Conservation (phyloP, 306 rosid species). For the Vachellia pachyceras region DNA sequence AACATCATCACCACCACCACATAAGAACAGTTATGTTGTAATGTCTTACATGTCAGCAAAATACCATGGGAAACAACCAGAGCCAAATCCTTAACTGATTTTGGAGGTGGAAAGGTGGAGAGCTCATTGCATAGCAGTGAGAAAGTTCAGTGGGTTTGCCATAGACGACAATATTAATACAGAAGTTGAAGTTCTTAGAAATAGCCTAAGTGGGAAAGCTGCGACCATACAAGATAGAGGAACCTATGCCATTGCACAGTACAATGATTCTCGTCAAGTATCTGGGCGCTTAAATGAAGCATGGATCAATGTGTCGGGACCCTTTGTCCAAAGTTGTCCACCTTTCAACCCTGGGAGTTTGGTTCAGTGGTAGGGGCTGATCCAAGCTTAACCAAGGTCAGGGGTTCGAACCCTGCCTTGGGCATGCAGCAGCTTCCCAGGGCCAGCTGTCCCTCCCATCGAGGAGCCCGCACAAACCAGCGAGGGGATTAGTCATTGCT, state of each 20-base stretch:
- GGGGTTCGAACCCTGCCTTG: too few relatives aligned
- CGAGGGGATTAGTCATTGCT: too few relatives aligned
- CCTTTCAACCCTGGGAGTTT: too few relatives aligned
- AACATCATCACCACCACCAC: slow-evolving; percentile 39
- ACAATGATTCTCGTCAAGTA: slow-evolving; percentile 54
- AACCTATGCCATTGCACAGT: slow-evolving; percentile 66
- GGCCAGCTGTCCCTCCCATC: too few relatives aligned
- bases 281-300: slow-evolving; percentile 72
- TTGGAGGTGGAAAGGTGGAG: slow-evolving; percentile 59
- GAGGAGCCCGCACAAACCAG: too few relatives aligned
- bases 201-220: slow-evolving; percentile 43
- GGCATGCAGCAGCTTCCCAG: too few relatives aligned
- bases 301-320: slow-evolving; percentile 63
- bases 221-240: slow-evolving; percentile 38
- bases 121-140: slow-evolving; percentile 65
- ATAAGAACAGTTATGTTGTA: slow-evolving; percentile 42
- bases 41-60: slow-evolving; percentile 50
- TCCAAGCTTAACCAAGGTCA: too few relatives aligned
- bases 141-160: slow-evolving; percentile 75
- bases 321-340: slow-evolving; percentile 40
- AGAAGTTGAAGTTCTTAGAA: slow-evolving; percentile 59
- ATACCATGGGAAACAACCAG: slow-evolving; percentile 53
- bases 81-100: slow-evolving; percentile 60
- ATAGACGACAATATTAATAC: slow-evolving; percentile 54
- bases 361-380: too few relatives aligned